Conservation (phyloP, 2,329 filamentous ascomycete genomes). For the Aspergillus sp. region DNA sequence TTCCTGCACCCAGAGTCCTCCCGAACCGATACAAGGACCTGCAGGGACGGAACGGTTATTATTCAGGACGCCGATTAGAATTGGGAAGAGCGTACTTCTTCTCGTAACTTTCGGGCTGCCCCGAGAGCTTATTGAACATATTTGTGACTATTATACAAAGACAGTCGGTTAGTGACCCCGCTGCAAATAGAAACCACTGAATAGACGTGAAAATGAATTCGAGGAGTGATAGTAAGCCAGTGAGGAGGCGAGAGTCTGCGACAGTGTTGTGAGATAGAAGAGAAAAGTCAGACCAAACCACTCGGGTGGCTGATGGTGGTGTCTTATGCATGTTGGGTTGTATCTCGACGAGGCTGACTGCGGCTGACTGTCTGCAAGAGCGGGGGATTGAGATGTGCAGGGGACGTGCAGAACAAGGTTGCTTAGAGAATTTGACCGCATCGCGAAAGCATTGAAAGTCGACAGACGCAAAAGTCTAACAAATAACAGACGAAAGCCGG, state of each 20-base stretch:
- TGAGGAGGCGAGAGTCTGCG: background rate
- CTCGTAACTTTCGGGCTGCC: slow-evolving; percentile 97
- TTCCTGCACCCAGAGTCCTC: slow-evolving; percentile 89
- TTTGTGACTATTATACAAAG: slow-evolving; percentile 62
- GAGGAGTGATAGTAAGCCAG: background rate
- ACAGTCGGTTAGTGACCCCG: slow-evolving; percentile 5
- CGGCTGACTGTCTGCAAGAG: slow-evolving; percentile 7
- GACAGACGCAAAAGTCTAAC: background rate
- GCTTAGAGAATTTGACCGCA: background rate
- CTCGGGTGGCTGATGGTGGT: background rate
- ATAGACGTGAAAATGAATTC: background rate
- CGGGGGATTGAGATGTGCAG: slow-evolving; percentile 5
- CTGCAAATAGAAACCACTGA: background rate
- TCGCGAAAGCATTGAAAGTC: background rate
- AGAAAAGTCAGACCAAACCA: background rate
- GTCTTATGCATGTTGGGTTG: background rate
- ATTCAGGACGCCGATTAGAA: slow-evolving; percentile 4
- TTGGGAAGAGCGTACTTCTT: slow-evolving; percentile 69
- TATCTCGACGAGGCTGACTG: slow-evolving; percentile 6
- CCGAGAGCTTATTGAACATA: slow-evolving; percentile 94
- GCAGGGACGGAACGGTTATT: slow-evolving; percentile 19
- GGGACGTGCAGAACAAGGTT: slow-evolving; percentile 4
- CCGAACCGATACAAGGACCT: slow-evolving; percentile 90
- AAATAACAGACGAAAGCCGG: background rate
- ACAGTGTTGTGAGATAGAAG: background rate